phyloP scores from a whole-genome alignment of 768 basidiomycete species.

The Trichaptum fuscoviolaceum region DNA sequence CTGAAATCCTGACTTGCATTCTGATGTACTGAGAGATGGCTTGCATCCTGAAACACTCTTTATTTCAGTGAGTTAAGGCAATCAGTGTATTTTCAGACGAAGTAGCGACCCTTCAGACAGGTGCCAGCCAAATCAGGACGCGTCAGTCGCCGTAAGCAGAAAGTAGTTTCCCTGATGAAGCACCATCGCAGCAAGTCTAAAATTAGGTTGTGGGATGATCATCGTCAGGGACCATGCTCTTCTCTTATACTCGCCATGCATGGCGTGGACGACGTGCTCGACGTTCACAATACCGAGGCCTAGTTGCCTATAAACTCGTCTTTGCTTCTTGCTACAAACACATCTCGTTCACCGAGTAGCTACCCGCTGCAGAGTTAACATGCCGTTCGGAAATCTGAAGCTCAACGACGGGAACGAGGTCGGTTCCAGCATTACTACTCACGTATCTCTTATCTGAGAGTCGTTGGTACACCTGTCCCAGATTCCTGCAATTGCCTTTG shows the following conservation, averaged over 20 bases:
- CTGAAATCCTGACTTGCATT: too few relatives aligned
- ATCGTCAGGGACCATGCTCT: not conserved
- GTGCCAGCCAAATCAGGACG: too few relatives aligned
- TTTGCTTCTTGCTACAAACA: not conserved
- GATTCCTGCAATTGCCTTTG: conserved; percentile 61
- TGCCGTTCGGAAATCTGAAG: conserved; percentile 28
- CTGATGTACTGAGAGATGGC: too few relatives aligned
- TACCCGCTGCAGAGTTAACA: conserved; percentile 6
- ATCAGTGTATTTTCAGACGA: too few relatives aligned
- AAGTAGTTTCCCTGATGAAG: too few relatives aligned
- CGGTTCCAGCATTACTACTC: not conserved
- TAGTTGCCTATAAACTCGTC: not conserved
- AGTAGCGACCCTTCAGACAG: too few relatives aligned
- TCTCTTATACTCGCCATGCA: not conserved
- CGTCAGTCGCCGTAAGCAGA: too few relatives aligned
- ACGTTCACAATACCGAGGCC: not conserved
- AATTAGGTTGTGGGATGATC: not conserved
- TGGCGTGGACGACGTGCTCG: not conserved
- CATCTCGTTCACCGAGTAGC: not conserved
- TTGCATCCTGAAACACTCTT: too few relatives aligned
- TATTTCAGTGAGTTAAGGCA: too few relatives aligned
- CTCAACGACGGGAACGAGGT: conserved; percentile 35
- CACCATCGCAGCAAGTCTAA: too few relatives aligned
- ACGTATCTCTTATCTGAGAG: not conserved
- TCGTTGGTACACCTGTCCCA: conserved; percentile 15